Percentiles rank a stretch among this genome's conserved stretches.
Conservation (phyloP, 139 green algal species). For the Micromonas commoda region DNA sequence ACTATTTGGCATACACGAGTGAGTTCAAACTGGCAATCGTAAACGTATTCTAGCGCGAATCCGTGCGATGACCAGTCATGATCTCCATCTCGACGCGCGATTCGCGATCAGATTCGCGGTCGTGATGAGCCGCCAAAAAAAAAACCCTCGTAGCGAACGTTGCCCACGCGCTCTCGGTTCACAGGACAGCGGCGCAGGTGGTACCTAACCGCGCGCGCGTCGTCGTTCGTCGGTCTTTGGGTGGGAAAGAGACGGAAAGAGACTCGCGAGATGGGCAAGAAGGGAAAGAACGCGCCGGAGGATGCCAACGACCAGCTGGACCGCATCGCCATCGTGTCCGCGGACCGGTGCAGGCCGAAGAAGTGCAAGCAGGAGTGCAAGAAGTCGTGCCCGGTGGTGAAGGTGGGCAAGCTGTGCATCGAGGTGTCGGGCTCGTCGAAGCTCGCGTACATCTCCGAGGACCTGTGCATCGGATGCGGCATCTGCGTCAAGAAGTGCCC, state of each 20-base stretch:
- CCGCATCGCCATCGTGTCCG: slow-evolving; percentile 93
- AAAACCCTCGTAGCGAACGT: too few relatives aligned
- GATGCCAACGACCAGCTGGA: slow-evolving; percentile 65
- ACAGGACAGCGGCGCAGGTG: too few relatives aligned
- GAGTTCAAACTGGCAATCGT: too few relatives aligned
- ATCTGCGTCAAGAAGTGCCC: slow-evolving; percentile 99
- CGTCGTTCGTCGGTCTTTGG: too few relatives aligned
- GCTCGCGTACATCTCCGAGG: slow-evolving; percentile 91
- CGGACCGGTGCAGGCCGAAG: slow-evolving; percentile 86
- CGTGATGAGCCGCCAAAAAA: too few relatives aligned
- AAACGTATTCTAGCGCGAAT: too few relatives aligned
- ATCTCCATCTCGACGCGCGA: too few relatives aligned
- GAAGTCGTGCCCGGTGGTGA: slow-evolving; percentile 96
- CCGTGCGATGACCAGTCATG: too few relatives aligned
- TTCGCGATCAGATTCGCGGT: too few relatives aligned
- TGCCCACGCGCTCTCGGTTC: too few relatives aligned
- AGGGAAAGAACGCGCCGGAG: slow-evolving; percentile 66
- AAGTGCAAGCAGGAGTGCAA: slow-evolving; percentile 99
- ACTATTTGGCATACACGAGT: too few relatives aligned
- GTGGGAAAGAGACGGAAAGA: not conserved
- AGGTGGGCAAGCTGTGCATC: slow-evolving; percentile 96
- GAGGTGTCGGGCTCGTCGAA: slow-evolving; percentile 82
- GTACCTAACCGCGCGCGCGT: too few relatives aligned
- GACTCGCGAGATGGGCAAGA: slow-evolving; percentile 57
- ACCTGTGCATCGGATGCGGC: slow-evolving; percentile 99